These are phyloP conservation scores for Linum trigynum DNA, from an alignment of 345 rosid species.

Conservation along the genomic window DNA sequence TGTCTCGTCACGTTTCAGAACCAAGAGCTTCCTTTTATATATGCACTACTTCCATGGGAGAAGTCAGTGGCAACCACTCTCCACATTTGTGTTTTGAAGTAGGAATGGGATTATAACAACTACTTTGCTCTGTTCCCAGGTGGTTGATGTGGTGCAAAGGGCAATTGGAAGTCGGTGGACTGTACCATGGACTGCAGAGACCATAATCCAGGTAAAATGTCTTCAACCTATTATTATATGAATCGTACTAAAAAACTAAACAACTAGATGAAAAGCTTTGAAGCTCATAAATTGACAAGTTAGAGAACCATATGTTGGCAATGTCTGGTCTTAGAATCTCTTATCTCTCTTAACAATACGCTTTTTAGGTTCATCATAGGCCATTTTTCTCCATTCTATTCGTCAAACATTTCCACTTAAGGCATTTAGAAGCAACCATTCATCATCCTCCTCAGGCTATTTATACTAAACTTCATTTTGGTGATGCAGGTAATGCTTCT, in stretches of 20 bases:
- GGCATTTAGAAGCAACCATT: no score
- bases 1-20: not conserved
- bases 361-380: not conserved
- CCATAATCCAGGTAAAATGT: constrained; percentile 68
- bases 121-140: constrained; percentile 39
- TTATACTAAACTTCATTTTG: not conserved
- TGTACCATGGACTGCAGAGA: constrained; percentile 96
- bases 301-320: no score
- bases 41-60: not conserved
- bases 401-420: no score
- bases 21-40: not conserved
- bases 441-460: no score
- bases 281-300: not conserved
- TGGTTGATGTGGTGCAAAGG: constrained; percentile 45
- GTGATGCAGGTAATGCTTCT: constrained; percentile 80
- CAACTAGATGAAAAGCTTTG: constrained; percentile 1
- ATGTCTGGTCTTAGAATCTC: not conserved
- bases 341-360: constrained; percentile 1
- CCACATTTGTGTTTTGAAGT: not conserved
- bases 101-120: not conserved
- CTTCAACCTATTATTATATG: not conserved
- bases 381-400: not conserved
- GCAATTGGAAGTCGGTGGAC: constrained; percentile 81
- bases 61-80: not conserved
- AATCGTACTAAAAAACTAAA: not conserved